Percentiles rank a stretch among this genome's conserved stretches.
Conservation (phyloP, 306 rosid species). For the Medicago ruthenica region DNA sequence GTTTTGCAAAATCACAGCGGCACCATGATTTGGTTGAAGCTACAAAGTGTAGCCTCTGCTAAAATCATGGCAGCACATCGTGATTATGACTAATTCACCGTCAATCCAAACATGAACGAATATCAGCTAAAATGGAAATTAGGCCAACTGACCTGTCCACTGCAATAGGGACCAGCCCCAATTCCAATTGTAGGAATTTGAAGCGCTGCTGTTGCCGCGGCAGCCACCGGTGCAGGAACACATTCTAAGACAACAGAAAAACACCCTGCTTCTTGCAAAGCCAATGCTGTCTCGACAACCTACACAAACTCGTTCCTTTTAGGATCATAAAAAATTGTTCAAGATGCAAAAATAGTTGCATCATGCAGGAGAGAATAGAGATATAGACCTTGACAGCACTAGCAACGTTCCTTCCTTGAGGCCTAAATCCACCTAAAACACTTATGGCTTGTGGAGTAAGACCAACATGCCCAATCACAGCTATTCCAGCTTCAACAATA, state of each 20-base stretch:
- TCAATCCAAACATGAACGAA: not conserved
- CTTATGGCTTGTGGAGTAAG: constrained; percentile 97
- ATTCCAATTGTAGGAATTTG: constrained; percentile 87
- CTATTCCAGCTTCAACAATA: constrained; percentile 94
- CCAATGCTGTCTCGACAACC: constrained; percentile 91
- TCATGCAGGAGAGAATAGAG: not conserved
- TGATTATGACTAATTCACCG: not conserved
- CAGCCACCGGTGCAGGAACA: constrained; percentile 86
- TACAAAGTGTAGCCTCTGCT: not conserved
- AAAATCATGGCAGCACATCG: not conserved
- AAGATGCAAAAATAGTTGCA: constrained; percentile 17
- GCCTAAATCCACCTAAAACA: constrained; percentile 92
- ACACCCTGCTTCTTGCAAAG: constrained; percentile 89
- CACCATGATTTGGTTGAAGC: not conserved
- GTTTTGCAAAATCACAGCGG: not conserved
- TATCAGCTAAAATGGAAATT: not conserved
- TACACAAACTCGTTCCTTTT: constrained; percentile 38
- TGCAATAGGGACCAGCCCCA: constrained; percentile 97
- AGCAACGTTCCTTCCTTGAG: constrained; percentile 79
- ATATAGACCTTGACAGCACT: constrained; percentile 77
- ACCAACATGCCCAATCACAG: constrained; percentile 93
- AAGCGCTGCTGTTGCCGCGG: constrained; percentile 85
- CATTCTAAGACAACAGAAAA: constrained; percentile 89
- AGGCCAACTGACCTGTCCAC: constrained; percentile 75
- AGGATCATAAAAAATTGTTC: constrained; percentile 2